These are phyloP conservation scores for Neurospora sp. DNA, from an alignment of 495 filamentous ascomycete genomes.

Conservation along the genomic window DNA sequence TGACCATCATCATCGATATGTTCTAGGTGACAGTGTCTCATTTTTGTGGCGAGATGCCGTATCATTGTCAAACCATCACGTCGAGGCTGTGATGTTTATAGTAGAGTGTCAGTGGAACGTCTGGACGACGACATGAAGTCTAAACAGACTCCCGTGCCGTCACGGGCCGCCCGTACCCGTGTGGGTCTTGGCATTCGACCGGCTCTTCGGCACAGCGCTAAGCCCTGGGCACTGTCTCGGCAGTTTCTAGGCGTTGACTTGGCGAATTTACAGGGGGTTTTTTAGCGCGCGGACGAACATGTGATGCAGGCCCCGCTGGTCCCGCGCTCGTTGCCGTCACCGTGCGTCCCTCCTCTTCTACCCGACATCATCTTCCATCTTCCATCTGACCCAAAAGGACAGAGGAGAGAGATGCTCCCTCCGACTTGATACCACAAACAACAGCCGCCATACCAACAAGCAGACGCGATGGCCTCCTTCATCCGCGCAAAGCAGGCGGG, in stretches of 20 bases:
- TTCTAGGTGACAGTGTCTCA: background rate
- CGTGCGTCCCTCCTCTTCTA: background rate
- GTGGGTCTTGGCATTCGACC: background rate
- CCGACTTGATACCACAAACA: background rate
- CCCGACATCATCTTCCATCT: background rate
- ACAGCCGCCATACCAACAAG: background rate
- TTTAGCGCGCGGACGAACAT: background rate
- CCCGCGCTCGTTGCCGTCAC: background rate
- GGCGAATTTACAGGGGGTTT: background rate
- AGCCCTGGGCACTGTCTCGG: background rate
- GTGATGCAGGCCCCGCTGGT: background rate
- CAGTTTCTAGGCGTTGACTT: background rate
- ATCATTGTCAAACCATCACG: background rate
- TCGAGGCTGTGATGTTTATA: background rate
- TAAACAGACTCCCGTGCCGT: background rate
- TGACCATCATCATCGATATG: background rate
- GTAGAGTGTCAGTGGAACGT: background rate
- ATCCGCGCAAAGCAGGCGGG: constrained; percentile 87
- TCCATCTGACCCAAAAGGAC: background rate
- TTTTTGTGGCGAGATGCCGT: background rate
- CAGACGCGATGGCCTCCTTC: constrained; percentile 63
- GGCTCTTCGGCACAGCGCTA: background rate
- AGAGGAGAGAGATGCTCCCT: background rate
- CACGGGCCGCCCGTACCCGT: background rate
- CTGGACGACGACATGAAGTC: background rate